Conservation (phyloP, 2,329 filamentous ascomycete species). For the Talaromyces sp. region DNA sequence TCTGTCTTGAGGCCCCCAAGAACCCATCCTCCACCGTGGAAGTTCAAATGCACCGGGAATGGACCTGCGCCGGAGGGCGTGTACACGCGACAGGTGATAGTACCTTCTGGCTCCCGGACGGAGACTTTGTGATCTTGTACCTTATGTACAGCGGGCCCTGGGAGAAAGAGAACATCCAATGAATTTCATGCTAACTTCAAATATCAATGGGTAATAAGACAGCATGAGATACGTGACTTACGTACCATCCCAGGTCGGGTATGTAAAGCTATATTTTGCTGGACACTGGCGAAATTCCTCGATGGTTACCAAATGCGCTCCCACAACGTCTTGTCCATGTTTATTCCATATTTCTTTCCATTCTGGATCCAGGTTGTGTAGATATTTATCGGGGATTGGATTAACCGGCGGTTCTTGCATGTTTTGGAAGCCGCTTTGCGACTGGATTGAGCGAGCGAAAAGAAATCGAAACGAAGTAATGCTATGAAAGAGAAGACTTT, state of each 20-base stretch:
- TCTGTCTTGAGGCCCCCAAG: slow-evolving; percentile 38
- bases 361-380: slow-evolving; percentile 23
- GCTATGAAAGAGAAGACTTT: not conserved
- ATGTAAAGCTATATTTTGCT: slow-evolving; percentile 27
- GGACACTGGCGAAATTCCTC: slow-evolving; percentile 25
- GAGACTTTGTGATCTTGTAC: slow-evolving; percentile 20
- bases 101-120: slow-evolving; percentile 22
- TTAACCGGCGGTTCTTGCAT: not conserved
- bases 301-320: slow-evolving; percentile 26
- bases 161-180: not conserved
- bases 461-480: not conserved
- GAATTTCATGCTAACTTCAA: not conserved
- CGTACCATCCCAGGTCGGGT: slow-evolving; percentile 23
- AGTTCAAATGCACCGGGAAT: slow-evolving; percentile 30
- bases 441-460: not conserved
- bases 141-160: slow-evolving; percentile 18
- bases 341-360: slow-evolving; percentile 27
- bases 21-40: slow-evolving; percentile 42
- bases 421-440: not conserved
- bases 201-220: not conserved
- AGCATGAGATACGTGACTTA: not conserved
- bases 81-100: slow-evolving; percentile 24
- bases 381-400: slow-evolving; percentile 17
- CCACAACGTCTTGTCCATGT: slow-evolving; percentile 24
- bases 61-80: slow-evolving; percentile 23